These are phyloP conservation scores for Apophysomyces variabilis DNA, from an alignment of 371 early-diverging fungal genomes.

Conservation along the genomic window DNA sequence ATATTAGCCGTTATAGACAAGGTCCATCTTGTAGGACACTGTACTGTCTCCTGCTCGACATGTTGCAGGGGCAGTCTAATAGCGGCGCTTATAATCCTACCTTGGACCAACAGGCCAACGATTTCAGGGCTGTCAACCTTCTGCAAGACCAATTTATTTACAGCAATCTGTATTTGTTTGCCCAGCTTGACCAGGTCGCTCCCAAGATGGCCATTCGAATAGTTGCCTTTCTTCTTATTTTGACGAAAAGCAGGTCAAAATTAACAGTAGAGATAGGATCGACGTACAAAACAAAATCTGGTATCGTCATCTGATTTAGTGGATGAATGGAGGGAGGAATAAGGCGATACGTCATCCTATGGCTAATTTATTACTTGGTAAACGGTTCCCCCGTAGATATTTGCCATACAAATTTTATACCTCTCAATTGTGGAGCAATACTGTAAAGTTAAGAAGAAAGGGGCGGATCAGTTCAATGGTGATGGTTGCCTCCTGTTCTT, in stretches of 20 bases:
- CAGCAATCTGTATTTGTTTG: conserved; percentile 11
- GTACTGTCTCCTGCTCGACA: neutral
- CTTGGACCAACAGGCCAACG: conserved; percentile 22
- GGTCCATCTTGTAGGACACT: conserved; percentile 8
- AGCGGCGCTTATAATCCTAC: neutral
- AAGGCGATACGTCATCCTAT: conserved; percentile 19
- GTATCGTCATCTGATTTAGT: conserved; percentile 19
- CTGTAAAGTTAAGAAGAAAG: too few relatives aligned
- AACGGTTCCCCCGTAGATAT: neutral
- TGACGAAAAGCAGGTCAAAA: conserved; percentile 24
- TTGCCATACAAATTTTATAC: neutral
- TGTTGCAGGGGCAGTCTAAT: neutral
- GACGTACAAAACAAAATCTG: conserved; percentile 21
- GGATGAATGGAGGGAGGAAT: neutral
- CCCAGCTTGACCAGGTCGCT: conserved; percentile 14
- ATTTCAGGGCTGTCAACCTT: conserved; percentile 21
- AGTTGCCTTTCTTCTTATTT: conserved; percentile 29
- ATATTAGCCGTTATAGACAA: conserved; percentile 10
- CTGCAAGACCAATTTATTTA: conserved; percentile 25
- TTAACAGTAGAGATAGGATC: conserved; percentile 19
- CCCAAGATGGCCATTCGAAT: conserved; percentile 16
- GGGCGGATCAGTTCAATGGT: too few relatives aligned
- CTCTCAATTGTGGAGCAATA: neutral
- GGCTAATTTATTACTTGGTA: neutral
- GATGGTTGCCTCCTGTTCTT: too few relatives aligned